Percentiles rank a stretch among this genome's conserved stretches.
Evolutionary conservation across 2,329 filamentous ascomycete genomes (phyloP).

Genomic region (Fusarium sarcochroum): DNA sequence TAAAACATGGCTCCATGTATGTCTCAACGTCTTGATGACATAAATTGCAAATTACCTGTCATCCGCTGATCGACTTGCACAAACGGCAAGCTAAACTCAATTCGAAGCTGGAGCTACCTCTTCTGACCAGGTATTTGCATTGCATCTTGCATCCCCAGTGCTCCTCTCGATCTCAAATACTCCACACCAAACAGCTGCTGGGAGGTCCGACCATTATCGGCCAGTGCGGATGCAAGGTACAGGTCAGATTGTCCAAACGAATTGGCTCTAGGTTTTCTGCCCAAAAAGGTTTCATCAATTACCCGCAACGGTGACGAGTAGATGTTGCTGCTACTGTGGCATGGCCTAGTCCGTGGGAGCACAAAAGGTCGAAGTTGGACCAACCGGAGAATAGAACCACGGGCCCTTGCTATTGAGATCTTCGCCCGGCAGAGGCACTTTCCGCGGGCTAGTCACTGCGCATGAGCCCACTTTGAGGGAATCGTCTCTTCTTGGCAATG

Average conservation of each 20-base stretch:
- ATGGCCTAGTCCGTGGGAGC: not conserved
- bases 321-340: not conserved
- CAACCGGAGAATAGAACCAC: slow-evolving; percentile 35
- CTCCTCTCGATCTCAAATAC: slow-evolving; percentile 5
- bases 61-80: slow-evolving; percentile 21
- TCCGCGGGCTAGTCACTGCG: slow-evolving; percentile 19
- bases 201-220: slow-evolving; percentile 23
- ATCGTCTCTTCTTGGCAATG: slow-evolving; percentile 23
- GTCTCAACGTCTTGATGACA: not conserved
- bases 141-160: not conserved
- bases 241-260: not conserved
- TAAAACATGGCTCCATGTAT: slow-evolving; percentile 4
- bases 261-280: not conserved
- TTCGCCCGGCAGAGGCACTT: slow-evolving; percentile 32
- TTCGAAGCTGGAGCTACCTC: not conserved
- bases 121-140: not conserved
- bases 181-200: not conserved
- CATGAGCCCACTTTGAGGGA: not conserved
- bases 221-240: not conserved
- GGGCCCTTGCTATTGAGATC: slow-evolving; percentile 44
- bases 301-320: slow-evolving; percentile 3
- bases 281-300: no score
- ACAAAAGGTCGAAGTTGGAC: not conserved
- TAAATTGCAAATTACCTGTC: slow-evolving; percentile 34
- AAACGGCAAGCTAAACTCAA: slow-evolving; percentile 1